Evolutionary conservation across 352 stramenopile genomes (phyloP), one percentile per base, ranked within the genome.

Genomic region (Globisporangium nodosum): DNA sequence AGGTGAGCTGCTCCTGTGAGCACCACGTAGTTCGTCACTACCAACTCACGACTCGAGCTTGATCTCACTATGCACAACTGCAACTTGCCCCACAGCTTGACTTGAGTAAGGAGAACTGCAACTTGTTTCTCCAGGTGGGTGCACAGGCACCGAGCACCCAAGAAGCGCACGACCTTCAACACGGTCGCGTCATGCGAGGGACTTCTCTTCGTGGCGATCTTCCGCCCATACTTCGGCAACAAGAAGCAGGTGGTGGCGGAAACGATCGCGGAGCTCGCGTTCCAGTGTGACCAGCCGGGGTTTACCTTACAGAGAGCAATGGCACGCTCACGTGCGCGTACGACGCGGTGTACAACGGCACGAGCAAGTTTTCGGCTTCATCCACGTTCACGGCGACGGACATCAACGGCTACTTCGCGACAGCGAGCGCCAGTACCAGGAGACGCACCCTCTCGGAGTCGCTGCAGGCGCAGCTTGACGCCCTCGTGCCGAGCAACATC

Each of bases 401-500:
- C 48, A 67, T 73, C 56, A 76, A 76, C 60, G 57, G 49, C 52
- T 71, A 54, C 20, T 77, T 73, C 24, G 42, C 51, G 27, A 54
- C 48, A 33, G 49, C 49, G 33, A 62, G 33, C 30, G 33, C 58
- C 15, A 35, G 20, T 21, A 60, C 4, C 12, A 45, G 8, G 7
- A 60, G 63, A 21, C 39, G 58, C 54, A 65, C 65, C 21, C 49
- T 79, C n/a, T 66, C 61, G 0, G 49, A 74, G 16, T 59, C 63
- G 6, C 42, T 78, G 3, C 62, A 77, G 37, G 48, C 35, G 48
- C 65, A 75, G 21, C 42, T 79, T 8, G 21, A 76, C 24, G 58
- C 66, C 12, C 59, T 84, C 2, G 72, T 84, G n/a, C 71, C 74
- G 3, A 51, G 37, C 49, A 84, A 80, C 61, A 71, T 84, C 56